Evolutionary conservation across 352 stramenopile species (phyloP).

Genomic region (Globisporangium heterothallicum): DNA sequence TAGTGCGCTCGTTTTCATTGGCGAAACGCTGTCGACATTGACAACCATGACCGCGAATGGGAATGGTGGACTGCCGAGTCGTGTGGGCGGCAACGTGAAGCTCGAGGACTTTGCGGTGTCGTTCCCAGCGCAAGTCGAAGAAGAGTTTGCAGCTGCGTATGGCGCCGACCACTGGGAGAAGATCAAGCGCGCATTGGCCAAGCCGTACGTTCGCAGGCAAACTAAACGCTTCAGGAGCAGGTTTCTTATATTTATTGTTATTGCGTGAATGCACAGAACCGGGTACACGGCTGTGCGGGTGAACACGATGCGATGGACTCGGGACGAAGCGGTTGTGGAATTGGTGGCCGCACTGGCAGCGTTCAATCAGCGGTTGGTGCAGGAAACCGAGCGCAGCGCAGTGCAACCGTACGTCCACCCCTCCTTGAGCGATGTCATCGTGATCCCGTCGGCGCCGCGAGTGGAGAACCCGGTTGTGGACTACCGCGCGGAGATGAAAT

Average conservation of each 20-base stretch:
- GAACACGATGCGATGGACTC: conserved; percentile 61
- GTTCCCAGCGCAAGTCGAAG: conserved; percentile 66
- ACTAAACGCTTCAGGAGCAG: too few relatives aligned
- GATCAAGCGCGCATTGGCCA: conserved; percentile 72
- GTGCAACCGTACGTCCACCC: conserved; percentile 35
- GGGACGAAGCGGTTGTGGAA: conserved; percentile 44
- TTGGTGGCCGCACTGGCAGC: conserved; percentile 35
- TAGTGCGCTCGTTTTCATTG: not conserved
- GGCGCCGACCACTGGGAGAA: conserved; percentile 52
- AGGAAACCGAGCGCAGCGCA: conserved; percentile 27
- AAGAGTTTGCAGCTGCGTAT: conserved; percentile 53
- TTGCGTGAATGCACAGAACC: conserved; percentile 25
- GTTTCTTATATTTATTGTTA: too few relatives aligned
- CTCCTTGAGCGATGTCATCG: conserved; percentile 47
- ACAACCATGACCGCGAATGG: conserved; percentile 12
- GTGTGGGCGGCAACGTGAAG: too few relatives aligned
- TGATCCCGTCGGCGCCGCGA: conserved; percentile 56
- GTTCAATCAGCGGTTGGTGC: conserved; percentile 55
- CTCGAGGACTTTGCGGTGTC: conserved; percentile 63
- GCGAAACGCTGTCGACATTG: conserved; percentile 1
- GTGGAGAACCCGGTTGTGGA: conserved; percentile 22
- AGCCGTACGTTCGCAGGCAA: conserved; percentile 57
- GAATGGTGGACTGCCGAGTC: not conserved
- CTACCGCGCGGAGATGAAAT: conserved; percentile 30
- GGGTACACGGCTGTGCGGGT: conserved; percentile 75